phyloP scores from a whole-genome alignment of 345 rosid genomes.

The Rubroshorea leprosula region DNA sequence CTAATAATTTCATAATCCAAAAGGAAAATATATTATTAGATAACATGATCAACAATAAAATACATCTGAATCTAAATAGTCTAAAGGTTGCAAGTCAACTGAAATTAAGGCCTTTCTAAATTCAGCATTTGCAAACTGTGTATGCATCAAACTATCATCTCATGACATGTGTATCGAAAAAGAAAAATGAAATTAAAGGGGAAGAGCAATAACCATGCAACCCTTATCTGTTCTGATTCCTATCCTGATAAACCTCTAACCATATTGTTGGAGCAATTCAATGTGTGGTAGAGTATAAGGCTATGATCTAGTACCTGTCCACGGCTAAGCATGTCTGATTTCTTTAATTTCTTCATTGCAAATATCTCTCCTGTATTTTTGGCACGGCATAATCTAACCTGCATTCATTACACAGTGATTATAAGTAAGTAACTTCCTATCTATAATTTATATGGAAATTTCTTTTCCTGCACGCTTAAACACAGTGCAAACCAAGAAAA shows the following conservation, averaged over 20 bases:
- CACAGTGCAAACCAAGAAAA: neutral
- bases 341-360: conserved; percentile 96
- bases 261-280: too few relatives aligned
- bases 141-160: conserved; percentile 1
- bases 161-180: too few relatives aligned
- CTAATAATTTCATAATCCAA: conserved; percentile 1
- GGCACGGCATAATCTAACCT: conserved; percentile 88
- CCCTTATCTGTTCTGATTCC: too few relatives aligned
- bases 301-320: conserved; percentile 52
- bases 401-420: conserved; percentile 17
- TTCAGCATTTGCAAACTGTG: neutral
- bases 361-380: conserved; percentile 79
- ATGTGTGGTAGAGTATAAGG: neutral
- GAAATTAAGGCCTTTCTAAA: neutral
- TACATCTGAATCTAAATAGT: neutral
- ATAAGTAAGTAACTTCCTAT: neutral
- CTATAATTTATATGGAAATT: neutral
- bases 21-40: neutral
- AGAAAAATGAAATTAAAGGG: too few relatives aligned
- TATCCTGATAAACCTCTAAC: too few relatives aligned
- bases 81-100: neutral
- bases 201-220: too few relatives aligned
- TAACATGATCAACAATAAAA: neutral
- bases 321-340: conserved; percentile 98
- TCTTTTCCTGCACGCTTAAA: neutral